Percentiles rank a stretch among this genome's conserved stretches.
phyloP scores from a whole-genome alignment of 768 basidiomycete genomes.

The Pholiota microspora region DNA sequence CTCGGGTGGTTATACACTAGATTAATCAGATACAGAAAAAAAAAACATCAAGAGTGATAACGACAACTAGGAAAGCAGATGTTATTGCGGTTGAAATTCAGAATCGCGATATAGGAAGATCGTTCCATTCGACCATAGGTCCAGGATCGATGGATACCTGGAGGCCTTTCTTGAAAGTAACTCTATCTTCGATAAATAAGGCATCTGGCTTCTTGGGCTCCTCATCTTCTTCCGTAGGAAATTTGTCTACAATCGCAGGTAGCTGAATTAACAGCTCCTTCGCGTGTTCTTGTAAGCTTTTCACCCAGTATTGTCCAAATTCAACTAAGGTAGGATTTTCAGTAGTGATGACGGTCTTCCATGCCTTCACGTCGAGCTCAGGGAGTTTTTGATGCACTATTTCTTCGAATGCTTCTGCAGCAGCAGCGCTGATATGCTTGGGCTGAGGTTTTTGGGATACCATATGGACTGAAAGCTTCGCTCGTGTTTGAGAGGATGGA shows the following conservation, averaged over 20 bases:
- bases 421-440: slow-evolving; percentile 61
- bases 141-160: slow-evolving; percentile 53
- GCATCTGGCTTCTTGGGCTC: slow-evolving; percentile 46
- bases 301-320: slow-evolving; percentile 66
- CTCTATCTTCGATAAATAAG: slow-evolving; percentile 62
- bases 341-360: slow-evolving; percentile 50
- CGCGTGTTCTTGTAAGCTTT: slow-evolving; percentile 38
- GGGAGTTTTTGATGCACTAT: slow-evolving; percentile 47
- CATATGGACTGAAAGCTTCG: slow-evolving; percentile 85
- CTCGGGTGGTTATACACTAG: too few relatives aligned
- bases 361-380: slow-evolving; percentile 46
- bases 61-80: too few relatives aligned
- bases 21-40: too few relatives aligned
- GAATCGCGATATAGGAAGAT: slow-evolving; percentile 46
- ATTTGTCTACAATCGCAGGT: slow-evolving; percentile 50
- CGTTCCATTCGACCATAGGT: slow-evolving; percentile 73
- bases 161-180: slow-evolving; percentile 63
- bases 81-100: slow-evolving; percentile 7
- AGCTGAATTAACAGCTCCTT: slow-evolving; percentile 51
- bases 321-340: slow-evolving; percentile 57
- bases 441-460: slow-evolving; percentile 63
- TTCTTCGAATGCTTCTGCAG: slow-evolving; percentile 60
- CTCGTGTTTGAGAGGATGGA: slow-evolving; percentile 62
- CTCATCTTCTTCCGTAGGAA: slow-evolving; percentile 53
- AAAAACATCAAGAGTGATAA: too few relatives aligned